phyloP scores from a whole-genome alignment of 345 rosid genomes.

The Clarkia xantiana region DNA sequence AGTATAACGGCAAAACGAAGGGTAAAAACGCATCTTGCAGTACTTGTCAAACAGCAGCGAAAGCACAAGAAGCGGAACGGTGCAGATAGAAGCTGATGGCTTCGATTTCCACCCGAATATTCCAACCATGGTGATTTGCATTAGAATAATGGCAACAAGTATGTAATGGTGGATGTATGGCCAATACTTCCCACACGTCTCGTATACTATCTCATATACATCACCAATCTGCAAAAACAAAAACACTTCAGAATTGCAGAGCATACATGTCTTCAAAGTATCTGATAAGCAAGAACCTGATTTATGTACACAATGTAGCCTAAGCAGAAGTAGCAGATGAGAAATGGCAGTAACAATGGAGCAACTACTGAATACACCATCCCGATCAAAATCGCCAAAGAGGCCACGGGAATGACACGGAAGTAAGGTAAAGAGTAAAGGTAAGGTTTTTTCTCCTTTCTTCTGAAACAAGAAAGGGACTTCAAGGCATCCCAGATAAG shows the following conservation, averaged over 20 bases:
- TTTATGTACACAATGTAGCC: conserved; percentile 71
- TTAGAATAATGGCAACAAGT: conserved; percentile 49
- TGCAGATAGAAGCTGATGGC: conserved; percentile 65
- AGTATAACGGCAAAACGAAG: conserved; percentile 41
- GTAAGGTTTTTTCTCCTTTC: conserved; percentile 46
- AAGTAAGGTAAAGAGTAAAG: conserved; percentile 66
- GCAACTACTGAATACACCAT: conserved; percentile 72
- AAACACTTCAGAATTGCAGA: too few species aligned
- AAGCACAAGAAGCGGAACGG: conserved; percentile 56
- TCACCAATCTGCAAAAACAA: conserved; percentile 58
- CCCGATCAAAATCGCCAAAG: conserved; percentile 64
- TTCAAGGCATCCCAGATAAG: conserved; percentile 41
- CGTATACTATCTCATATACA: conserved; percentile 57
- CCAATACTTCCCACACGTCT: conserved; percentile 72
- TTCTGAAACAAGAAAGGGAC: conserved; percentile 30
- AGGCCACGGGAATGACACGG: conserved; percentile 57
- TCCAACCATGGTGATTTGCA: conserved; percentile 91
- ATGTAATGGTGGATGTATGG: conserved; percentile 71
- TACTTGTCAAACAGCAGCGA: conserved; percentile 69
- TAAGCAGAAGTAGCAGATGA: conserved; percentile 61
- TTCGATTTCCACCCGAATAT: conserved; percentile 83
- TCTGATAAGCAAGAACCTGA: conserved; percentile 29
- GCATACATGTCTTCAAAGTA: too few species aligned
- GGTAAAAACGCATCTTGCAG: conserved; percentile 83
- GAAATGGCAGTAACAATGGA: conserved; percentile 71